Conservation (phyloP, 805 yeast species). For the Wickerhamomyces ciferrii region DNA sequence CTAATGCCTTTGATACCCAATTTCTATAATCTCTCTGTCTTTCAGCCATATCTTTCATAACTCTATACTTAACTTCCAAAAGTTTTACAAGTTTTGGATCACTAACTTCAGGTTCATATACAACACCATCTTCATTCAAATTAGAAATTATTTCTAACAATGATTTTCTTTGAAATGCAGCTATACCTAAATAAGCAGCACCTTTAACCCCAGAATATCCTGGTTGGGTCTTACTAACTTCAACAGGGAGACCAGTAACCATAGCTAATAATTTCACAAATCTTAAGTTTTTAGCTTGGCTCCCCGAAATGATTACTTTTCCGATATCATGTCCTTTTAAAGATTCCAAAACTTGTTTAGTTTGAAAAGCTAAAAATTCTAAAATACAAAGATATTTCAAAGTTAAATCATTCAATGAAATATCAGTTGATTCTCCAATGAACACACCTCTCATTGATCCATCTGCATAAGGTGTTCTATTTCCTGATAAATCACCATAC, state of each 20-base stretch:
- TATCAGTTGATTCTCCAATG: conserved; percentile 41
- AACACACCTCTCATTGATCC: conserved; percentile 41
- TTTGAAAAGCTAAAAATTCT: conserved; percentile 49
- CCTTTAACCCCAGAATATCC: conserved; percentile 25
- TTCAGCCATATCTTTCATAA: conserved; percentile 30
- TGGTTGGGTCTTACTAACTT: conserved; percentile 11
- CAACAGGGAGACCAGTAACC: conserved; percentile 20
- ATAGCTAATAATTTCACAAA: conserved; percentile 28
- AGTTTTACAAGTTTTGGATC: conserved; percentile 8
- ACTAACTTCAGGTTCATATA: neutral
- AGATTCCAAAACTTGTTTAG: conserved; percentile 33
- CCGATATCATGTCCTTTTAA: conserved; percentile 23
- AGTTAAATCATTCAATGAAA: conserved; percentile 27
- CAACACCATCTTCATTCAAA: conserved; percentile 3
- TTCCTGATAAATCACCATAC: conserved; percentile 55
- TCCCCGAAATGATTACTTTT: conserved; percentile 42
- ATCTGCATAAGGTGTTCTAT: conserved; percentile 51
- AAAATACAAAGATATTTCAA: conserved; percentile 39
- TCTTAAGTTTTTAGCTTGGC: conserved; percentile 44
- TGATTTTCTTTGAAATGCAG: conserved; percentile 6
- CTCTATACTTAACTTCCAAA: conserved; percentile 19
- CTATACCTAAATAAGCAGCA: conserved; percentile 18
- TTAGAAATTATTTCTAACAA: conserved; percentile 9
- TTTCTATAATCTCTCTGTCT: conserved; percentile 23
- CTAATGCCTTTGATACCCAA: conserved; percentile 6